Conservation (phyloP, 2,329 filamentous ascomycete species). For the Mariannaea elegans region DNA sequence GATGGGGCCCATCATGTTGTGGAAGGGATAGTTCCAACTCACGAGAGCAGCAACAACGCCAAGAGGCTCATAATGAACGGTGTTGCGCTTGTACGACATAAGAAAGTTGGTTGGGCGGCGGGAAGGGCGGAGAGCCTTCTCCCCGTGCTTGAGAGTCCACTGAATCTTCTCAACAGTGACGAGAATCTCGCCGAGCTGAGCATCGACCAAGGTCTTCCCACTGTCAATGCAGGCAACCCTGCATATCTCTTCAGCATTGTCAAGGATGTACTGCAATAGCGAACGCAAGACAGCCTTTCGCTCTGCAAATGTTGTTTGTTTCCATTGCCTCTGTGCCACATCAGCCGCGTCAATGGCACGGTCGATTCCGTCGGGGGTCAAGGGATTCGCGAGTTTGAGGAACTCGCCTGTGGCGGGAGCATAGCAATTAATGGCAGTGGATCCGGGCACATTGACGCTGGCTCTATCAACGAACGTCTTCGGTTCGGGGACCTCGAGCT, state of each 20-base stretch:
- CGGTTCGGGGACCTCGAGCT: constrained; percentile 68
- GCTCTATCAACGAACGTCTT: constrained; percentile 66
- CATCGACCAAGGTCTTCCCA: constrained; percentile 96
- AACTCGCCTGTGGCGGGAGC: constrained; percentile 88
- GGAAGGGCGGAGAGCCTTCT: constrained; percentile 77
- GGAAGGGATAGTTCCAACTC: constrained; percentile 97
- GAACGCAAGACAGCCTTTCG: constrained; percentile 82
- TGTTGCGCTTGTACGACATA: constrained; percentile 95
- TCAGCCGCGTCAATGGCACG: constrained; percentile 77
- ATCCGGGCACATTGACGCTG: constrained; percentile 71
- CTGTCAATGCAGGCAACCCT: constrained; percentile 88
- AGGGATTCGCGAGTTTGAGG: constrained; percentile 81
- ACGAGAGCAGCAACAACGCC: constrained; percentile 93
- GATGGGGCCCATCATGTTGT: constrained; percentile 91
- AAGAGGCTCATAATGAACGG: constrained; percentile 88
- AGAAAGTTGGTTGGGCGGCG: constrained; percentile 86
- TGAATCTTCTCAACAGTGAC: constrained; percentile 93
- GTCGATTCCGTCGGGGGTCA: constrained; percentile 81
- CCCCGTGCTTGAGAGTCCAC: constrained; percentile 93
- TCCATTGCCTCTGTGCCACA: constrained; percentile 80
- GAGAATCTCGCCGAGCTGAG: constrained; percentile 91
- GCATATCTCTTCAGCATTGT: constrained; percentile 89
- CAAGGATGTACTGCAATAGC: constrained; percentile 82
- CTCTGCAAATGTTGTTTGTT: constrained; percentile 78
- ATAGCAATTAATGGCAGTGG: constrained; percentile 81